Percentiles rank a stretch among this genome's conserved stretches.
Evolutionary conservation across 352 stramenopile species (phyloP).

Genomic region (Globisporangium cystogenes): DNA sequence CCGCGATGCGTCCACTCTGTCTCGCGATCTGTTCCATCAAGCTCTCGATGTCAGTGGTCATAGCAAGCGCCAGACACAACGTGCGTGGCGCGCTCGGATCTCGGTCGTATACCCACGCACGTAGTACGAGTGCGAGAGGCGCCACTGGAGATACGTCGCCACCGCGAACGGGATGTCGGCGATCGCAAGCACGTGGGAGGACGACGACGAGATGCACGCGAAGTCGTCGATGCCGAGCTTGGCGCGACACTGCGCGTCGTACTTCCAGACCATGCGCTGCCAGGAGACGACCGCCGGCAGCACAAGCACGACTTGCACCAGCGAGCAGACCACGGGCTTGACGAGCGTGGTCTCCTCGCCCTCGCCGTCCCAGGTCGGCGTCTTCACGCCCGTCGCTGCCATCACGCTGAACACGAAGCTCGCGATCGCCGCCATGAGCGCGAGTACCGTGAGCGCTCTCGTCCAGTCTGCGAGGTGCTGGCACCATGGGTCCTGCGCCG

Average conservation of each 20-base stretch:
- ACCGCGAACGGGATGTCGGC: slow-evolving; percentile 35
- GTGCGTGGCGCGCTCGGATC: background rate
- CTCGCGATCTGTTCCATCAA: slow-evolving; percentile 26
- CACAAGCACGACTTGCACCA: slow-evolving; percentile 35
- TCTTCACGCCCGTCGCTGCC: slow-evolving; percentile 47
- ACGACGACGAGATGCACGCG: slow-evolving; percentile 39
- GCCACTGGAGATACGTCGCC: slow-evolving; percentile 50
- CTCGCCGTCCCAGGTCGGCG: slow-evolving; percentile 68
- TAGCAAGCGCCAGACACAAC: background rate
- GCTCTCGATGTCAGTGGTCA: background rate
- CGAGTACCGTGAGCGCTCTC: slow-evolving; percentile 41
- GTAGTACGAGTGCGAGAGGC: slow-evolving; percentile 50
- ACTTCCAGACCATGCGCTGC: slow-evolving; percentile 43
- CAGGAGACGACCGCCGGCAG: slow-evolving; percentile 51
- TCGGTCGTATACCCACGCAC: slow-evolving; percentile 17
- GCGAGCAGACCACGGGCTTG: slow-evolving; percentile 40
- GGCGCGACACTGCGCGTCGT: slow-evolving; percentile 37
- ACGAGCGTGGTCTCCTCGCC: slow-evolving; percentile 55
- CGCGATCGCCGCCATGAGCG: slow-evolving; percentile 44
- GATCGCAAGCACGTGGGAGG: slow-evolving; percentile 31
- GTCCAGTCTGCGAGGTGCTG: slow-evolving; percentile 37
- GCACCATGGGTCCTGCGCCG: slow-evolving; percentile 60
- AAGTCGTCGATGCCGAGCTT: slow-evolving; percentile 49
- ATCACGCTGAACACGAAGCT: slow-evolving; percentile 54
- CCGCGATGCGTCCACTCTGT: slow-evolving; percentile 33